These are phyloP conservation scores for Diplogelasinospora grovesii DNA, from an alignment of 495 filamentous ascomycete species.

Conservation along the genomic window DNA sequence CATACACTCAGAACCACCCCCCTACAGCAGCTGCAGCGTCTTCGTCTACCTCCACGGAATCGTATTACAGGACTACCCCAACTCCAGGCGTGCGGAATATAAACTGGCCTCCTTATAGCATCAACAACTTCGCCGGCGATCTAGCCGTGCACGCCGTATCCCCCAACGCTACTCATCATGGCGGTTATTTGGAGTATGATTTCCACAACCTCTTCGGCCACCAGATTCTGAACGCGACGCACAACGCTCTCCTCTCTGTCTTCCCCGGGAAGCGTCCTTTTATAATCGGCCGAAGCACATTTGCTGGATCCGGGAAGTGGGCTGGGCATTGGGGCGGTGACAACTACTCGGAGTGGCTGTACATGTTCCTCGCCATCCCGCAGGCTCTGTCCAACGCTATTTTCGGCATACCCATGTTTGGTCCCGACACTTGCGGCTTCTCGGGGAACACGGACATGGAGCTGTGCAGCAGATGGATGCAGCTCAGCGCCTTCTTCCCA, in stretches of 20 bases:
- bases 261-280: conserved; percentile 68
- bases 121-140: conserved; percentile 75
- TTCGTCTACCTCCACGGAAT: conserved; percentile 35
- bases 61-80: conserved; percentile 56
- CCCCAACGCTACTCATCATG: conserved; percentile 71
- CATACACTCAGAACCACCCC: conserved; percentile 21
- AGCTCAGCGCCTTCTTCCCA: conserved; percentile 76
- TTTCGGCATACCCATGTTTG: conserved; percentile 86
- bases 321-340: conserved; percentile 89
- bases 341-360: conserved; percentile 61
- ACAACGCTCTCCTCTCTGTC: conserved; percentile 59
- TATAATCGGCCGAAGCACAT: conserved; percentile 80
- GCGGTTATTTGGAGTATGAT: conserved; percentile 71
- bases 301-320: conserved; percentile 71
- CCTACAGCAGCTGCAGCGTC: conserved; percentile 26
- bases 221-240: conserved; percentile 72
- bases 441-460: conserved; percentile 63
- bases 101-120: conserved; percentile 72
- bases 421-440: conserved; percentile 78
- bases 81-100: conserved; percentile 67
- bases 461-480: conserved; percentile 83
- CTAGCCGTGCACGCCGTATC: conserved; percentile 66
- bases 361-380: conserved; percentile 72
- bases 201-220: conserved; percentile 73
- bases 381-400: conserved; percentile 75